These are phyloP conservation scores for Vanderwaltozyma tropicalis DNA, from an alignment of 805 yeast species.

Conservation along the genomic window DNA sequence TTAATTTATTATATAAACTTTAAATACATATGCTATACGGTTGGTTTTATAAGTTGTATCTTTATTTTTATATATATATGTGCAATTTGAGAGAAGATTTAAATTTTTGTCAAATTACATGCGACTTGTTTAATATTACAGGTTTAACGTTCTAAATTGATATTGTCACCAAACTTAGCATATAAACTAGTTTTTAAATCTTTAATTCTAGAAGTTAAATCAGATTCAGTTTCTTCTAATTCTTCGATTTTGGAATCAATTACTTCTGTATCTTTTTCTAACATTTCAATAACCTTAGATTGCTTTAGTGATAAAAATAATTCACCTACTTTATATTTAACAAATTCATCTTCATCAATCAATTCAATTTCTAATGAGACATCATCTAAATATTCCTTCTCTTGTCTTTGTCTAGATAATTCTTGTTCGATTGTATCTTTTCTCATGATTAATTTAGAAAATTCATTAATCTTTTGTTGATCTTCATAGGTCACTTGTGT, in stretches of 20 bases:
- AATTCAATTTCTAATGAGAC: slow-evolving; percentile 77
- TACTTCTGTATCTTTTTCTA: slow-evolving; percentile 51
- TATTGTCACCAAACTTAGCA: slow-evolving; percentile 80
- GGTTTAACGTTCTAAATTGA: slow-evolving; percentile 63
- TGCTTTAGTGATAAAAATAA: slow-evolving; percentile 60
- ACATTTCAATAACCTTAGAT: slow-evolving; percentile 50
- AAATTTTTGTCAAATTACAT: neutral
- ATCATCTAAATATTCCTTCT: slow-evolving; percentile 83
- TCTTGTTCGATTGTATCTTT: slow-evolving; percentile 48
- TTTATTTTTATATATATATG: no score
- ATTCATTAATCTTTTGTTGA: slow-evolving; percentile 80
- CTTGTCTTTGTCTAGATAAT: slow-evolving; percentile 43
- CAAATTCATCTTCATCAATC: slow-evolving; percentile 61
- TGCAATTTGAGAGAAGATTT: no score
- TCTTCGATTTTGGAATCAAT: slow-evolving; percentile 41
- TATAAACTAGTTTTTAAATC: slow-evolving; percentile 66
- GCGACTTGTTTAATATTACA: neutral
- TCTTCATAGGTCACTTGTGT: slow-evolving; percentile 45
- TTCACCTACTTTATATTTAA: slow-evolving; percentile 77
- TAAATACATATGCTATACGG: no score
- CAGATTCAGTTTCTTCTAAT: slow-evolving; percentile 39
- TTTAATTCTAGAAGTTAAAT: slow-evolving; percentile 43
- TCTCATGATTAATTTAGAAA: slow-evolving; percentile 69
- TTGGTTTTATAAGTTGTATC: no score
- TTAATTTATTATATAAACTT: no score